A percentile compares a stretch with the other conserved stretches of the same genome.
phyloP scores from a whole-genome alignment of 139 green algal genomes.

The Micractinium sp. region DNA sequence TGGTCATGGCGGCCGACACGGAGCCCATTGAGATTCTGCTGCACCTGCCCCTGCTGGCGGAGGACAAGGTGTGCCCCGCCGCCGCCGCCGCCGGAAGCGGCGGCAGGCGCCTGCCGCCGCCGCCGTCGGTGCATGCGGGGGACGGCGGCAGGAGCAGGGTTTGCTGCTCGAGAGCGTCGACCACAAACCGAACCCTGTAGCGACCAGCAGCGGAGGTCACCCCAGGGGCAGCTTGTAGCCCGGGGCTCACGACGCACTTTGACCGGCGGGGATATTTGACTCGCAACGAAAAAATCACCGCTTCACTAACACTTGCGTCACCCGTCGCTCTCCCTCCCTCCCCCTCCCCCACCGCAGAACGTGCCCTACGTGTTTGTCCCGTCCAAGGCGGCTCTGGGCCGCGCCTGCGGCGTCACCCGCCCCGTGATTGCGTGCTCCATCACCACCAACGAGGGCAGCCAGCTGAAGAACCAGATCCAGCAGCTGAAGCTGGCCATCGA shows the following conservation, averaged over 20 bases:
- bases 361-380: conserved; percentile 99
- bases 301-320: not conserved
- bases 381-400: conserved; percentile 95
- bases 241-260: no score
- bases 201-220: not conserved
- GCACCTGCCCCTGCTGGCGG: conserved; percentile 97
- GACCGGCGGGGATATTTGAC: not conserved
- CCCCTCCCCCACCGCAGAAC: conserved; percentile 69
- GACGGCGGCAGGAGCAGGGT: not conserved
- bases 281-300: no score
- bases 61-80: conserved; percentile 89
- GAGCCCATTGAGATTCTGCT: conserved; percentile 99
- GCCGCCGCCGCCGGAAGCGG: not conserved
- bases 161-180: not conserved
- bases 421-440: conserved; percentile 94
- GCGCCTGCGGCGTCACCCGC: conserved; percentile 96
- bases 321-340: not conserved
- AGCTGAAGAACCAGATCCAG: conserved; percentile 97
- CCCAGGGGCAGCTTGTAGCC: no score
- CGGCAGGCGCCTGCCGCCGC: not conserved
- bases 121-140: not conserved
- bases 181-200: not conserved
- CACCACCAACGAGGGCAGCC: conserved; percentile 97
- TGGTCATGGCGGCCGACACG: conserved; percentile 98
- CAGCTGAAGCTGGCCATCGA: conserved; percentile 95